phyloP scores from a whole-genome alignment of 225 moss, liverwort and hornwort genomes.

The Pseudisothecium myosuroides region DNA sequence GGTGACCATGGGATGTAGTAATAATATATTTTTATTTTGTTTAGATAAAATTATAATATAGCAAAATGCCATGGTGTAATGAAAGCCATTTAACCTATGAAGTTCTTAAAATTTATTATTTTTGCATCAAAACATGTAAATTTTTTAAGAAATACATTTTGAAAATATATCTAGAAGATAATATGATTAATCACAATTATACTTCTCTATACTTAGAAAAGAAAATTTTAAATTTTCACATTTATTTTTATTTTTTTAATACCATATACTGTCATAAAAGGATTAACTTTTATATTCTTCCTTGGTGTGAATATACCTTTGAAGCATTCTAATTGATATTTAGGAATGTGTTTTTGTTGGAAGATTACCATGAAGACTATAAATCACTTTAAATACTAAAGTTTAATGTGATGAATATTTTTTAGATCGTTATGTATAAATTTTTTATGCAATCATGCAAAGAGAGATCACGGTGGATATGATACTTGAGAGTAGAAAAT shows the following conservation, averaged over 20 bases:
- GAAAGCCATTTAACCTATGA: accelerated
- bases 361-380: neutral
- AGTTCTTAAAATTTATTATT: neutral
- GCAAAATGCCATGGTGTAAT: neutral
- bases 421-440: neutral
- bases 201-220: no score
- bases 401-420: neutral
- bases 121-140: no score
- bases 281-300: neutral
- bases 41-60: neutral
- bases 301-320: neutral
- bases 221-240: neutral
- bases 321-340: neutral
- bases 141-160: neutral
- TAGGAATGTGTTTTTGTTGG: neutral
- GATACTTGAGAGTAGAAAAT: no score
- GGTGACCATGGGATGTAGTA: no score
- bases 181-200: neutral
- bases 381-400: neutral
- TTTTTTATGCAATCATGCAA: no score
- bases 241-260: neutral
- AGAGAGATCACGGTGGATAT: no score
- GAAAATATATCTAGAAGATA: neutral
- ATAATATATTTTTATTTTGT: no score
- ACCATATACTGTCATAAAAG: neutral